Percentiles rank a stretch among this genome's conserved stretches.
phyloP scores from a whole-genome alignment of 352 stramenopile species.

The Phytophthora pseudosyringae region DNA sequence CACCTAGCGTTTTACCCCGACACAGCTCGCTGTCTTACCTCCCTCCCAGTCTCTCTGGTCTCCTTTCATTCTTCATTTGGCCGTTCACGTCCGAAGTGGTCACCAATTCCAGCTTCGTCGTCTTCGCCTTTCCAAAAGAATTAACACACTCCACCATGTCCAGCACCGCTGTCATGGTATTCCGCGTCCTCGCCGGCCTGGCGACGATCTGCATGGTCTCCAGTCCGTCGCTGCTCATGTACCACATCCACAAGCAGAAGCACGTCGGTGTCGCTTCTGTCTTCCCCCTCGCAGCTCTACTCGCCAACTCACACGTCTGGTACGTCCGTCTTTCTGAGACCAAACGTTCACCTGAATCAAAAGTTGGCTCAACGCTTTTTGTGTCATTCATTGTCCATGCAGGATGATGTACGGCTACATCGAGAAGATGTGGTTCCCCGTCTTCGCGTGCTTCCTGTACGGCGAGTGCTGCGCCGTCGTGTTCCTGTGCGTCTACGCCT shows the following conservation, averaged over 20 bases:
- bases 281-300: conserved; percentile 47
- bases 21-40: conserved; percentile 20
- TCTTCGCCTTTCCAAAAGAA: conserved; percentile 1
- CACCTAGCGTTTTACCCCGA: conserved; percentile 5
- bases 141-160: conserved; percentile 18
- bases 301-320: conserved; percentile 51
- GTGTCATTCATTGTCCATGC: neutral
- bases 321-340: conserved; percentile 32
- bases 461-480: conserved; percentile 40
- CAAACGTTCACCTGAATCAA: neutral
- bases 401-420: conserved; percentile 58
- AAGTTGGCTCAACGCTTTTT: conserved; percentile 32
- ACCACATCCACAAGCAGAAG: conserved; percentile 51
- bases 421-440: conserved; percentile 47
- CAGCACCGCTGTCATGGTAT: conserved; percentile 28
- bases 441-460: conserved; percentile 51
- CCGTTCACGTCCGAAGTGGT: conserved; percentile 4
- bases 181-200: conserved; percentile 41
- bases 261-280: conserved; percentile 46
- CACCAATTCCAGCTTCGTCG: neutral
- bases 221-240: conserved; percentile 48
- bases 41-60: neutral
- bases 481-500: conserved; percentile 50
- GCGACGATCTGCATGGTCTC: conserved; percentile 50
- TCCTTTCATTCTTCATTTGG: conserved; percentile 28